These are phyloP conservation scores for Coniferiporia weirii DNA, from an alignment of 1,284 basidiomycete species.

Conservation along the genomic window DNA sequence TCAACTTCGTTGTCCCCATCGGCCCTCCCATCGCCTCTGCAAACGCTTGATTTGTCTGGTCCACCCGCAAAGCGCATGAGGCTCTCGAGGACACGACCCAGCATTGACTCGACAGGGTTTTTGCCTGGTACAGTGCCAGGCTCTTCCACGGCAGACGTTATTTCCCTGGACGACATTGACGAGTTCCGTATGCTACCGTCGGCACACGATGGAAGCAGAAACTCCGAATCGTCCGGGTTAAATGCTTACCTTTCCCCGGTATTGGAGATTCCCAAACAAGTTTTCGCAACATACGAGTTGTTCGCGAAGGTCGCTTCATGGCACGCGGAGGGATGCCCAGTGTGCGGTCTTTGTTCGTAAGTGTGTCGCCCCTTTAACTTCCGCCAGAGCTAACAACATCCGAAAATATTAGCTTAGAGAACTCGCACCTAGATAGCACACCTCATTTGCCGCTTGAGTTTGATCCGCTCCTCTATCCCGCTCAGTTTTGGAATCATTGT, in stretches of 20 bases:
- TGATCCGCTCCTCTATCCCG: slow-evolving; percentile 1
- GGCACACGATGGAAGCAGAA: too few relatives aligned
- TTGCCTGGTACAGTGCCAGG: background rate
- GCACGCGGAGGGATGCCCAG: background rate
- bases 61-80: slow-evolving; percentile 9
- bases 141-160: background rate
- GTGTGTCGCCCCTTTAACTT: background rate
- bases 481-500: slow-evolving; percentile 12
- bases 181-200: background rate
- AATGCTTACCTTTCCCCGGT: background rate
- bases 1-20: slow-evolving; percentile 9
- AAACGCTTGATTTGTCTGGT: background rate
- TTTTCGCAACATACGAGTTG: background rate
- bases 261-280: background rate
- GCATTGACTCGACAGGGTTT: background rate
- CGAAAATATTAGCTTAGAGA: background rate
- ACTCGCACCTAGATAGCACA: background rate
- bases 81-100: background rate
- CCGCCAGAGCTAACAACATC: background rate
- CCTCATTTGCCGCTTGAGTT: background rate
- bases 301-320: slow-evolving; percentile 12
- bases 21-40: background rate
- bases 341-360: slow-evolving; percentile 14
- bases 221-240: background rate
- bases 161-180: background rate